phyloP scores from a whole-genome alignment of 2,329 filamentous ascomycete genomes.

The Monosporascus sp. region DNA sequence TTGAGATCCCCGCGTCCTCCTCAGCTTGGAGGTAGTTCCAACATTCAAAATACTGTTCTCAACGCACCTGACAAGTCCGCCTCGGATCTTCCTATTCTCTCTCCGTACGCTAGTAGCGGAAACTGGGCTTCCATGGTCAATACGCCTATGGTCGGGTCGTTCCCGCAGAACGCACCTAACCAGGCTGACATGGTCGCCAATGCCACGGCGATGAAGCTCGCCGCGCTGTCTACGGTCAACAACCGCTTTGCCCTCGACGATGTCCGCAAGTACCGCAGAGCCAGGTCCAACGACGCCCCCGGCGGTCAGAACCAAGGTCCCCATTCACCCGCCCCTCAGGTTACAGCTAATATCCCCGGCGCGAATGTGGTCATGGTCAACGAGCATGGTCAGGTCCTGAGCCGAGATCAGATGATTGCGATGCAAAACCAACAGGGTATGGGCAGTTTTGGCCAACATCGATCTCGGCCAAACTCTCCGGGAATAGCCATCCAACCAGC shows the following conservation, averaged over 20 bases:
- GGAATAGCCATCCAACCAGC: slow-evolving; percentile 73
- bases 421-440: slow-evolving; percentile 66
- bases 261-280: slow-evolving; percentile 90
- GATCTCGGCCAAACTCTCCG: slow-evolving; percentile 86
- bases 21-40: slow-evolving; percentile 59
- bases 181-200: slow-evolving; percentile 99
- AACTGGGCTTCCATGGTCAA: slow-evolving; percentile 99
- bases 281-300: slow-evolving; percentile 80
- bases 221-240: slow-evolving; percentile 94
- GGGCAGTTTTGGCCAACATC: slow-evolving; percentile 57
- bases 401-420: slow-evolving; percentile 76
- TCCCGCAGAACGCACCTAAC: slow-evolving; percentile 61
- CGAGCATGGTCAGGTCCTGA: slow-evolving; percentile 83
- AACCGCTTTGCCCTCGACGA: slow-evolving; percentile 97
- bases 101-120: slow-evolving; percentile 76
- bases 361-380: slow-evolving; percentile 91
- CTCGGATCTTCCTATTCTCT: slow-evolving; percentile 76
- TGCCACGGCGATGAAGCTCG: slow-evolving; percentile 97
- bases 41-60: slow-evolving; percentile 80
- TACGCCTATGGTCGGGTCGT: slow-evolving; percentile 90
- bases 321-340: slow-evolving; percentile 62
- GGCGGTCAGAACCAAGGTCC: slow-evolving; percentile 55
- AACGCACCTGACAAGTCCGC: slow-evolving; percentile 64
- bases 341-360: slow-evolving; percentile 55
- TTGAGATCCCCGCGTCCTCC: slow-evolving; percentile 75